Evolutionary conservation across 169 alveolate genomes (phyloP).

Genomic region (Eimeria praecox): DNA sequence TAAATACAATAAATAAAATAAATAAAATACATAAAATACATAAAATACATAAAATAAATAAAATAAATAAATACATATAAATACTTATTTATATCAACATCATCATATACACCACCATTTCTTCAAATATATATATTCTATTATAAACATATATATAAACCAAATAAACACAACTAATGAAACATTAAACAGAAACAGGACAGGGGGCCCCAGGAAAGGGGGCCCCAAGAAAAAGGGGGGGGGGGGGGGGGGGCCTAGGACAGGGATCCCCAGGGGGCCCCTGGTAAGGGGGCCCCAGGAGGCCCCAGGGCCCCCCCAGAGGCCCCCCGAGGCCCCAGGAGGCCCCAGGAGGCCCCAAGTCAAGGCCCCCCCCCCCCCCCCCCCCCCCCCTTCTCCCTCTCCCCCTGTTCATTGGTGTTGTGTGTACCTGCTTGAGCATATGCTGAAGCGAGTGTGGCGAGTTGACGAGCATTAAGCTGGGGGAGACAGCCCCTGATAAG

Average conservation of each 20-base stretch:
- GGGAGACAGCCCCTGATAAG: conserved; percentile 61
- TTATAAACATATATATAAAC: too few species aligned
- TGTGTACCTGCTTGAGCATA: conserved; percentile 77
- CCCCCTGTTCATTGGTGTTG: not conserved
- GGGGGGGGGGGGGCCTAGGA: too few species aligned
- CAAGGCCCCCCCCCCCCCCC: too few species aligned
- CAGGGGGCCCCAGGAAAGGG: not conserved
- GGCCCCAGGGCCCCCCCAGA: not conserved
- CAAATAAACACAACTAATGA: not conserved
- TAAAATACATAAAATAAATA: too few species aligned
- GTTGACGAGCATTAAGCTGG: conserved; percentile 65
- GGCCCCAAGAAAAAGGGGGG: not conserved
- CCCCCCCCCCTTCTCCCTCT: too few species aligned
- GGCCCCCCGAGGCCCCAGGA: not conserved
- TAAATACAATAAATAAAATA: too few species aligned
- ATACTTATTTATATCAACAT: too few species aligned
- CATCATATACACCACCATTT: too few species aligned
- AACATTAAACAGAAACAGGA: not conserved
- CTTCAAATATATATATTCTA: too few species aligned
- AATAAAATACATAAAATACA: too few species aligned
- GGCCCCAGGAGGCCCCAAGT: not conserved
- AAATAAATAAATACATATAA: too few species aligned
- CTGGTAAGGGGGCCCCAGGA: not conserved
- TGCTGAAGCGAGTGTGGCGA: conserved; percentile 71
- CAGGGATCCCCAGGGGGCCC: not conserved